These are phyloP conservation scores for Peronospora belbahrii DNA, from an alignment of 352 stramenopile genomes.

Conservation along the genomic window DNA sequence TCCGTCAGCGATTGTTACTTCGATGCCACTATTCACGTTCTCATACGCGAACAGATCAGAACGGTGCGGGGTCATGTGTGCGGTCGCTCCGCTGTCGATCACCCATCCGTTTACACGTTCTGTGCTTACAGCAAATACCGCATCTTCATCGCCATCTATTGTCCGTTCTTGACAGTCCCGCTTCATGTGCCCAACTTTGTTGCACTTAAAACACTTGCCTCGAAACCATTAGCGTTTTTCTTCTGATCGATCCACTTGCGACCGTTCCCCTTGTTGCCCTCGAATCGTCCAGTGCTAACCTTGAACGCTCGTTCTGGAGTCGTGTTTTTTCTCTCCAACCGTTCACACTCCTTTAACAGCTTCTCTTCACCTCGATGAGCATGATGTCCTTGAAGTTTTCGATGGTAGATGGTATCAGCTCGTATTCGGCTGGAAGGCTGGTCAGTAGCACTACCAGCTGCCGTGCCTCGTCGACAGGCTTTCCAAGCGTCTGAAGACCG, in stretches of 20 bases:
- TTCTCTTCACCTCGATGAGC: conserved; percentile 21
- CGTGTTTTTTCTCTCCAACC: conserved; percentile 3
- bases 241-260: neutral
- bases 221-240: neutral
- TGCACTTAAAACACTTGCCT: conserved; percentile 12
- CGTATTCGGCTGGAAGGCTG: conserved; percentile 22
- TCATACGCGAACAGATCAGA: conserved; percentile 9
- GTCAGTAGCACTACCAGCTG: conserved; percentile 26
- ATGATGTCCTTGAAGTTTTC: conserved; percentile 15
- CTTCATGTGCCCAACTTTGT: conserved; percentile 11
- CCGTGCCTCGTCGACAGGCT: conserved; percentile 14
- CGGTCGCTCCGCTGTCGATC: conserved; percentile 4
- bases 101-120: neutral
- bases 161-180: conserved; percentile 3
- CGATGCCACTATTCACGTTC: neutral
- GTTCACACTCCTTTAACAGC: conserved; percentile 19
- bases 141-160: neutral
- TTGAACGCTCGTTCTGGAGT: neutral
- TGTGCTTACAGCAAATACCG: neutral
- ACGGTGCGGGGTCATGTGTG: conserved; percentile 10
- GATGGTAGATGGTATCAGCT: conserved; percentile 9
- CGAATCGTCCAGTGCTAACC: neutral
- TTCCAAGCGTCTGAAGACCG: conserved; percentile 16
- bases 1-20: conserved; percentile 12
- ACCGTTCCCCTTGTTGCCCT: neutral